Evolutionary conservation across 345 rosid species (phyloP), one percentile per base, ranked within the genome.

Genomic region (Schrenkiella parvula): DNA sequence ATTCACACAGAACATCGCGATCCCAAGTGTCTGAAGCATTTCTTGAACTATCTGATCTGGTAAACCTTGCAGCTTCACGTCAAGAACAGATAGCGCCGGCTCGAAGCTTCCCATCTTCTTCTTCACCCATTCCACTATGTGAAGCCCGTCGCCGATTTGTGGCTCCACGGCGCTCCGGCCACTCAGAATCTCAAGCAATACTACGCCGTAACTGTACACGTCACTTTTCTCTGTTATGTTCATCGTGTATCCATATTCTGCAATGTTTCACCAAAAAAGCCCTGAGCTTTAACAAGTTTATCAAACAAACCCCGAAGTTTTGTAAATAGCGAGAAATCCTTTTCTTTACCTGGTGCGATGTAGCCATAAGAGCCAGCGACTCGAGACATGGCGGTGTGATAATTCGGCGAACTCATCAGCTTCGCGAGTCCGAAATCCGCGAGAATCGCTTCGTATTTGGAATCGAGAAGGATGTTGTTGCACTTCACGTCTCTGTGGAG

Each of bases 71-170:
- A 93, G 95, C 80, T 91, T 91, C 1, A 75, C 48, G 35, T 93
- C 98, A 0, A 93, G 90, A 23, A 93, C 83, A 0, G 92, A 84
- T 22, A 75, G 62, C 0, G 96, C 96, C 8, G 95, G 98, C 75
- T 93, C 96, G 3, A 87, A 93, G 76, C 97, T 91, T n/a, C 95
- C 97, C 98, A 93, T 91, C 80, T 91, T 93, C 80, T 76, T 89
- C 79, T 89, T 91, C 76, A 93, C 97, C 97, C 98, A 93, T 67
- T 93, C 97, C 0, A 93, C 97, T 13, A 93, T 93, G 80, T 93
- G 98, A 21, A 86, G 70, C 5, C 96, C 96, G 5, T 89, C 96
- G 10, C 87, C 95, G 1, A 80, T 75, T 34, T 81, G 96, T 0
- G 92, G 63, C 71, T 82, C 87, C 32, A 93, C 86, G 0, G 97